A percentile compares a stretch with the other conserved stretches of the same genome.
phyloP scores from a whole-genome alignment of 345 rosid genomes.

The Acer negundo region DNA sequence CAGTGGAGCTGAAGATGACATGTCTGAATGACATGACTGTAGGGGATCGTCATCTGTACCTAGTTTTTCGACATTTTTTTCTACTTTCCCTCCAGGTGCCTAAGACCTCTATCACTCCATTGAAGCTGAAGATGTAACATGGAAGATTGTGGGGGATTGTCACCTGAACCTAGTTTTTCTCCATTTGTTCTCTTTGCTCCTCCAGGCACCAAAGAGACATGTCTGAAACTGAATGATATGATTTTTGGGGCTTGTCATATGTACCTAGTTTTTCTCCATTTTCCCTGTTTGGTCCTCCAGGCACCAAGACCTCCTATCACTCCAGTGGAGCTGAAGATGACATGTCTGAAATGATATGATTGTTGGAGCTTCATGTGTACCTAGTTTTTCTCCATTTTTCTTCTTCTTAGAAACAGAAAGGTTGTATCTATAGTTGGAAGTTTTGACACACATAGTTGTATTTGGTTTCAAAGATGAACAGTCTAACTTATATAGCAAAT shows the following conservation, averaged over 20 bases:
- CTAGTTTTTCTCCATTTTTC: neutral
- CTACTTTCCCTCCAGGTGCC: constrained; percentile 15
- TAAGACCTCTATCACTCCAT: constrained; percentile 52
- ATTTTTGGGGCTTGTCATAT: neutral
- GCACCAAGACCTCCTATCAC: constrained; percentile 47
- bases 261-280: no score
- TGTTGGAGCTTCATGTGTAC: neutral
- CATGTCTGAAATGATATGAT: constrained; percentile 55
- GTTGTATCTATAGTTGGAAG: neutral
- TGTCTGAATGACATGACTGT: constrained; percentile 67
- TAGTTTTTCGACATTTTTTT: no score
- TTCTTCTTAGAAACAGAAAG: neutral
- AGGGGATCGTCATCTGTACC: no score
- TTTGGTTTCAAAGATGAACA: neutral
- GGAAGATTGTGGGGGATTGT: neutral
- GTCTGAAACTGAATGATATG: no score
- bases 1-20: constrained; percentile 71
- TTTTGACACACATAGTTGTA: neutral
- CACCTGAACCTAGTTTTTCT: no score
- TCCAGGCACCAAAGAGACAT: no score
- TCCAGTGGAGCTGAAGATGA: constrained; percentile 74
- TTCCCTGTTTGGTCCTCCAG: neutral
- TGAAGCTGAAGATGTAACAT: constrained; percentile 66
- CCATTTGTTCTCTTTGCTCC: no score
- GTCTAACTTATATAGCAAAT: neutral